Base-by-base conservation (phyloP, 148 eudicot species). In the Cornus florida region DNA sequence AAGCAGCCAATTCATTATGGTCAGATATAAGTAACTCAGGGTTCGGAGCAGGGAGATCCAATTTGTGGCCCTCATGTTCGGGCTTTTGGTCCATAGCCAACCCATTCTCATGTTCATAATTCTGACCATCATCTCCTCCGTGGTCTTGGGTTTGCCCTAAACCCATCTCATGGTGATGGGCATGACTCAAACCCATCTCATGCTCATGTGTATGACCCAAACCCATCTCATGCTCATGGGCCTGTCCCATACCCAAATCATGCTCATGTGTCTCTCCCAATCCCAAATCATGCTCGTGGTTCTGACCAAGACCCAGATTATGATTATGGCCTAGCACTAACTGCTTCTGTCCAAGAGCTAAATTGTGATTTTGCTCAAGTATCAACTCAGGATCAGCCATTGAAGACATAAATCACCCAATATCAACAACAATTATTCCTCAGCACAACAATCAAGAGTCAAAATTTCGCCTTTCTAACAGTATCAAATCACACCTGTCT, bases 301-400 rank as follows among this genome's bases (percentile, higher is more conserved):
- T 84, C 77, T 82, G 90, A 65, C 76, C 76, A 73, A 81, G 73
- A 41, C 59, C 67, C 56, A 79, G 14, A 24, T 77, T 80, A 50
- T 82, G 80, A 67, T 75, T 75, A 73, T 84, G 89, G 32, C 60
- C 67, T 35, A 69, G 32, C 32, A 38, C 22, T 41, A 64, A 64
- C 56, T 39, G 78, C 57, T 64, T 64, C 57, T 62, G 50, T 17
- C 81, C 82, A 69, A 83, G 50, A 70, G 75, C 82, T 41, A 81
- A n/a, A 69, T 81, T 84, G 33, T 81, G 89, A 77, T 79, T 79
- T 83, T 85, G 80, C 73, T 77, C 91, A 33, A 83, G 79, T 31
- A 84, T 81, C 79, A 86, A 31, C 65, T 86, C 89, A 78, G 79
- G 85, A 67, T 75, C 85, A n/a, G 85, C 88, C 91, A 85, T 86